Base-by-base conservation (phyloP, 2,329 filamentous ascomycete genomes). In the Rhexocercosporidium sp. region DNA sequence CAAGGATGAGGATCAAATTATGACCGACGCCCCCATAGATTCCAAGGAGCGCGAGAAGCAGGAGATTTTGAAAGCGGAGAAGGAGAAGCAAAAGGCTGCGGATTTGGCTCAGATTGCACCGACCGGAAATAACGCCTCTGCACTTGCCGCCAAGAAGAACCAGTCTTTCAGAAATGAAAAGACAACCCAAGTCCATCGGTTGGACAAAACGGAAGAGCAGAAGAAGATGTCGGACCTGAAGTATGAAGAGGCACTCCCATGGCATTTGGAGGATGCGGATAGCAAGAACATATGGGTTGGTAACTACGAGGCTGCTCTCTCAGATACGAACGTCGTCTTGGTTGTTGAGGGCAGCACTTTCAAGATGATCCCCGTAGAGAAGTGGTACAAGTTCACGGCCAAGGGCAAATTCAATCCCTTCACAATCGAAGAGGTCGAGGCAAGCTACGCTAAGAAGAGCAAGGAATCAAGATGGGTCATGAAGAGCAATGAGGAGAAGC, bases 191-290 rank as follows among this genome's bases (percentile, higher is more conserved):
- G 92, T 97, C 25, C 94, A 92, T 76, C 90, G 93, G 72, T 88
- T 91, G n/a, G 92, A 96, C 66, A 86, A 86, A 64, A 85, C 86
- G 6, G 87, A 89, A 76, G 89, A 88, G 1, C 86, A 81, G 82
- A 96, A 86, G 85, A 96, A 85, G 82, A 85, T 89, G 66, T 84
- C 85, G 0, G 87, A 88, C 65, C 88, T 88, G 80, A 91, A 94
- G 70, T 99, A 98, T 72, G 96, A 98, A 78, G 96, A 99, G 79
- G 93, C 95, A 3, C 83, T 97, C 59, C 96, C 96, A 6, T 99
- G 96, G 96, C 94, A 97, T 78, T 80, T 99, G 41, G 96, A 99
- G 77, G 96, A 99, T 78, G 96, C 94, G 47, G 95, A 99, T 75
- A 93, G 94, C 71, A 97, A 95, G 78, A 95, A 97, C 74, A 92